phyloP scores from a whole-genome alignment of 768 basidiomycete species.

The Lactarius indigo region DNA sequence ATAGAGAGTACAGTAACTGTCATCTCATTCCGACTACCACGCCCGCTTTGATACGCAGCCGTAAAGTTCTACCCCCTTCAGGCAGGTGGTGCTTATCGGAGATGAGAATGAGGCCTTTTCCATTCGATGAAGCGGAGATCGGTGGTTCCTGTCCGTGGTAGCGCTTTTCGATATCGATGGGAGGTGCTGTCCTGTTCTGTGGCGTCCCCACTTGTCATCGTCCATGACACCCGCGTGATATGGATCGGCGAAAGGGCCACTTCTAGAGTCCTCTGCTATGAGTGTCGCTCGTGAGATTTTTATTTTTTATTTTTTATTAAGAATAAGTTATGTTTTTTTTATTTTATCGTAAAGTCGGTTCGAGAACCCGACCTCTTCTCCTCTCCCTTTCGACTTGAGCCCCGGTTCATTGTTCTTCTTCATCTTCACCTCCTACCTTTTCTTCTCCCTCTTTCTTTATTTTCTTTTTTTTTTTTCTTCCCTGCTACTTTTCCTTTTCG shows the following conservation, averaged over 20 bases:
- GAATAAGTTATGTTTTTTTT: not conserved
- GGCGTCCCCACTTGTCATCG: slow-evolving; percentile 7
- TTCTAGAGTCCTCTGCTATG: not conserved
- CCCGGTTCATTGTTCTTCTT: not conserved
- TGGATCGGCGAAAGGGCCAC: not conserved
- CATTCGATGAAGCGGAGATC: slow-evolving; percentile 5
- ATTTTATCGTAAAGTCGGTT: not conserved
- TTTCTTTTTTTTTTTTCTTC: slow-evolving; percentile 34
- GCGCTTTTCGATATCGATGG: slow-evolving; percentile 13
- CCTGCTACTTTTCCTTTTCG: slow-evolving; percentile 30
- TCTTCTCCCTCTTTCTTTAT: slow-evolving; percentile 32
- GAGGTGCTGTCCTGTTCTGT: not conserved
- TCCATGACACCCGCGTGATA: slow-evolving; percentile 15
- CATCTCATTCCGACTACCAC: not conserved
- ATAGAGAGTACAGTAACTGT: not conserved
- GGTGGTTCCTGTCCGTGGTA: slow-evolving; percentile 10
- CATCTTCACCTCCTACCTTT: slow-evolving; percentile 30
- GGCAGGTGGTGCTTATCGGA: slow-evolving; percentile 2
- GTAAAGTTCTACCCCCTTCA: not conserved
- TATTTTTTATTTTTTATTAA: not conserved
- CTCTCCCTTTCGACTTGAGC: slow-evolving; percentile 10
- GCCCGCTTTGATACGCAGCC: not conserved
- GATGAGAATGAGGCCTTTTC: slow-evolving; percentile 9
- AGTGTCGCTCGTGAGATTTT: not conserved
- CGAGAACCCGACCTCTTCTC: not conserved